A percentile compares a stretch with the other conserved stretches of the same genome.
These are phyloP conservation scores for Neurospora tetraspora DNA, from an alignment of 495 filamentous ascomycete genomes.

Conservation along the genomic window DNA sequence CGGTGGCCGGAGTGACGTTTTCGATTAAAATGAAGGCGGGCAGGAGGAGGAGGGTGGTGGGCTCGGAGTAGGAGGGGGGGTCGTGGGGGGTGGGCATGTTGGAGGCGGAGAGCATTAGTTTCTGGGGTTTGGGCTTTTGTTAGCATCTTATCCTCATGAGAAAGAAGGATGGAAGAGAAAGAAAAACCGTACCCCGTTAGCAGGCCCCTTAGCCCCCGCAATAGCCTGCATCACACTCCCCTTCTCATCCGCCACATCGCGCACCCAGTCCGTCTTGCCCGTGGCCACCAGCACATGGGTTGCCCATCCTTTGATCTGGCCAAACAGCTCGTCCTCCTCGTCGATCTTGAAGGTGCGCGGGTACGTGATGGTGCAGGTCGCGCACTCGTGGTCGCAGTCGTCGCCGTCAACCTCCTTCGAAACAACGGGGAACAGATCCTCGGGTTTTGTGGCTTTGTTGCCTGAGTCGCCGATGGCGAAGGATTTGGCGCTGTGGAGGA, in stretches of 20 bases:
- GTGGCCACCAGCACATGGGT: slow-evolving; percentile 90
- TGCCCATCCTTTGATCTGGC: slow-evolving; percentile 77
- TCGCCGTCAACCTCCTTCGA: slow-evolving; percentile 70
- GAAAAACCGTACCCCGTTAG: slow-evolving; percentile 57
- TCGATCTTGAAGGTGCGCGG: slow-evolving; percentile 66
- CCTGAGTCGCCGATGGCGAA: slow-evolving; percentile 58
- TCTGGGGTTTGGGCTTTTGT: no score
- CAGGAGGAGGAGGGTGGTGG: slow-evolving; percentile 77
- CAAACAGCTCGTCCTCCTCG: slow-evolving; percentile 69
- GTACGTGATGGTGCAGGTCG: slow-evolving; percentile 66
- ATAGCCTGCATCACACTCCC: slow-evolving; percentile 95
- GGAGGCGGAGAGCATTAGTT: slow-evolving; percentile 84
- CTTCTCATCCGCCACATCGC: slow-evolving; percentile 80
- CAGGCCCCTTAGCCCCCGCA: slow-evolving; percentile 46
- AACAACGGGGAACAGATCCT: slow-evolving; percentile 54
- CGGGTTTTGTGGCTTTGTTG: slow-evolving; percentile 45
- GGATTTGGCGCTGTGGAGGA: slow-evolving; percentile 30
- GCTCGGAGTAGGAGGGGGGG: slow-evolving; percentile 46
- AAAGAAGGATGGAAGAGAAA: no score
- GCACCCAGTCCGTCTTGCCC: slow-evolving; percentile 88
- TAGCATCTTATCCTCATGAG: no score
- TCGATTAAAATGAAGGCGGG: slow-evolving; percentile 82
- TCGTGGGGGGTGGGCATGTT: slow-evolving; percentile 72
- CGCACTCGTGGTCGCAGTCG: slow-evolving; percentile 84
- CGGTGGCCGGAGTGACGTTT: slow-evolving; percentile 68